Conservation (phyloP, 208 protist genomes). For the Crithidia acanthocephali region DNA sequence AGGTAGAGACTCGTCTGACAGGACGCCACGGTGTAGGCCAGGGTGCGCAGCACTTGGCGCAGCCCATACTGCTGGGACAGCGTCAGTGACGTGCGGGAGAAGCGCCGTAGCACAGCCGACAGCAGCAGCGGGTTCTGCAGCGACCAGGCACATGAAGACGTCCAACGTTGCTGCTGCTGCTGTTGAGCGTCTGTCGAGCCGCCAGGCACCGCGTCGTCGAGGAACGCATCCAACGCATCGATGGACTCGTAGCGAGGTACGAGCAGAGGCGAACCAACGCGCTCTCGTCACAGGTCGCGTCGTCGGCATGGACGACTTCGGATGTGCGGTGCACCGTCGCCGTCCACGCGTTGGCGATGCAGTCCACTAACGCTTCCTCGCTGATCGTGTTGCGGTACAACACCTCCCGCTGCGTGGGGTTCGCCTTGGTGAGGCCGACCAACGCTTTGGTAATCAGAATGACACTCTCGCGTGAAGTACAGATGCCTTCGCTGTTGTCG, state of each 20-base stretch:
- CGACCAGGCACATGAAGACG: constrained; percentile 29
- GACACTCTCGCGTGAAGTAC: constrained; percentile 21
- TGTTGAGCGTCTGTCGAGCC: not conserved
- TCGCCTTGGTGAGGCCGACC: constrained; percentile 30
- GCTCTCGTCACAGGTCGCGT: constrained; percentile 24
- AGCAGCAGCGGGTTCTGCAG: constrained; percentile 57
- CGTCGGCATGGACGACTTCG: constrained; percentile 22
- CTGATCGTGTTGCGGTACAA: constrained; percentile 32
- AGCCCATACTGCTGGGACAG: constrained; percentile 20
- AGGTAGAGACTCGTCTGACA: constrained; percentile 54
- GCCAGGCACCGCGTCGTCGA: not conserved
- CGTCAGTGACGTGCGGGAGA: constrained; percentile 8
- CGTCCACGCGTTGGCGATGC: constrained; percentile 54
- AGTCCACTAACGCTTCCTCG: constrained; percentile 52
- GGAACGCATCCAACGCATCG: constrained; percentile 33
- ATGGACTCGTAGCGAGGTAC: constrained; percentile 41
- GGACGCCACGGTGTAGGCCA: constrained; percentile 30
- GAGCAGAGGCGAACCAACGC: constrained; percentile 29
- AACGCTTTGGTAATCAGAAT: constrained; percentile 17
- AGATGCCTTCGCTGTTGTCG: not conserved
- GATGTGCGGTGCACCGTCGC: constrained; percentile 14
- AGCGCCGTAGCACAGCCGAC: constrained; percentile 39
- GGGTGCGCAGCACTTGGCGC: constrained; percentile 20
- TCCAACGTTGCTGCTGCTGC: not conserved
- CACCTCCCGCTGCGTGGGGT: constrained; percentile 28